A percentile compares a stretch with the other conserved stretches of the same genome.
Conservation (phyloP, 2,329 filamentous ascomycete species). For the Cryphonectria japonica region DNA sequence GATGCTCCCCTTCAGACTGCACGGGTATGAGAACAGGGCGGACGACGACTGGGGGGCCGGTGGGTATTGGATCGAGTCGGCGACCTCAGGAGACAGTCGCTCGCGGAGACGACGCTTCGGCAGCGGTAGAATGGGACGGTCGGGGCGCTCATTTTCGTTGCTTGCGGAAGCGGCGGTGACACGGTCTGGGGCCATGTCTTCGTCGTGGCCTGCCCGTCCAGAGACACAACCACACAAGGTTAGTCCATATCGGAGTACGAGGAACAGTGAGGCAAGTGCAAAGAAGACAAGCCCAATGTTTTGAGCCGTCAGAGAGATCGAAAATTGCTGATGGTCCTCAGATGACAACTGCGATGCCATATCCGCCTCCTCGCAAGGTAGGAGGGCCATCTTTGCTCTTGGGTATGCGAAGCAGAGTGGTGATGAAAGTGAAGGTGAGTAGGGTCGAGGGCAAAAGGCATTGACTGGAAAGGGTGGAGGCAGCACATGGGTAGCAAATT, state of each 20-base stretch:
- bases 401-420: neutral
- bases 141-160: constrained; percentile 52
- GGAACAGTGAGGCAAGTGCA: constrained; percentile 11
- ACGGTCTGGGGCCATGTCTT: constrained; percentile 72
- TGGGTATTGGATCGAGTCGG: constrained; percentile 81
- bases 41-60: constrained; percentile 71
- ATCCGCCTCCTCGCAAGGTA: neutral
- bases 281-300: constrained; percentile 16
- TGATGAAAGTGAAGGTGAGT: neutral
- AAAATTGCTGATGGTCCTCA: constrained; percentile 8
- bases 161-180: constrained; percentile 70
- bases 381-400: constrained; percentile 11
- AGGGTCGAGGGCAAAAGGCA: neutral
- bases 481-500: neutral
- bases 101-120: constrained; percentile 88
- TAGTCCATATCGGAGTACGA: constrained; percentile 36
- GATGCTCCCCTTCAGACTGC: constrained; percentile 48
- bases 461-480: neutral
- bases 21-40: constrained; percentile 77
- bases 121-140: constrained; percentile 89
- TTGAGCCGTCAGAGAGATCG: neutral
- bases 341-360: neutral
- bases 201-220: constrained; percentile 46
- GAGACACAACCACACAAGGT: constrained; percentile 35
- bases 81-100: constrained; percentile 82